Percentiles rank a stretch among this genome's conserved stretches.
Evolutionary conservation across 2,329 filamentous ascomycete species (phyloP).

Genomic region (Cercospora canescens): DNA sequence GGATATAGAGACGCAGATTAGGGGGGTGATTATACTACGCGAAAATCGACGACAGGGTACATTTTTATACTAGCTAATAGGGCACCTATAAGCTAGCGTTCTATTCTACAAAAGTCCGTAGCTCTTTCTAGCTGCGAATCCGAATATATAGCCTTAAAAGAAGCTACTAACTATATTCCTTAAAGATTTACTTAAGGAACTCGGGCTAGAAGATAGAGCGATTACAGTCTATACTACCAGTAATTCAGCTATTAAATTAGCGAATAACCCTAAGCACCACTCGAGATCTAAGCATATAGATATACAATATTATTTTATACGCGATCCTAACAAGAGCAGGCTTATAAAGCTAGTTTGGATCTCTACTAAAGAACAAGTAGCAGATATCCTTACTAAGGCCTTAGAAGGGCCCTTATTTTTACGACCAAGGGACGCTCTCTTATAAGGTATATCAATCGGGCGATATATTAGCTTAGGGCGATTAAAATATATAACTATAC

Average conservation of each 20-base stretch:
- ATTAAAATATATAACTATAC: not conserved
- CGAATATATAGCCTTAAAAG: slow-evolving; percentile 14
- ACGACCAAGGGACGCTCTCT: not conserved
- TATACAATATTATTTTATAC: slow-evolving; percentile 13
- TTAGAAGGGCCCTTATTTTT: slow-evolving; percentile 1
- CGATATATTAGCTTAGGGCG: not conserved
- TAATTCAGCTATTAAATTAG: slow-evolving; percentile 11
- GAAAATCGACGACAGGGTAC: too few species aligned
- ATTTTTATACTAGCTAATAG: too few species aligned
- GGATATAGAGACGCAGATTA: too few species aligned
- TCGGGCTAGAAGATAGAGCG: not conserved
- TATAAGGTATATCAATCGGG: not conserved
- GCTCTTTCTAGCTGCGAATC: slow-evolving; percentile 5
- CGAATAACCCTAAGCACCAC: slow-evolving; percentile 7
- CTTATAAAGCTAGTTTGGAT: slow-evolving; percentile 9
- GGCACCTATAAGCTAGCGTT: too few species aligned
- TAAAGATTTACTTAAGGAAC: slow-evolving; percentile 11
- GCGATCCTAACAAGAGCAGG: not conserved
- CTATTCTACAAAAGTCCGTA: too few species aligned
- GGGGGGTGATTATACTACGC: too few species aligned
- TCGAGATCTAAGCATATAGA: slow-evolving; percentile 12
- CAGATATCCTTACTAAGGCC: not conserved
- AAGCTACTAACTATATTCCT: slow-evolving; percentile 10
- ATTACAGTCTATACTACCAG: slow-evolving; percentile 2
- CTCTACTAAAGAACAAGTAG: slow-evolving; percentile 8